These are phyloP conservation scores for Phalaenopsis aphrodite DNA, from an alignment of 106 monocot genomes.

Conservation along the genomic window DNA sequence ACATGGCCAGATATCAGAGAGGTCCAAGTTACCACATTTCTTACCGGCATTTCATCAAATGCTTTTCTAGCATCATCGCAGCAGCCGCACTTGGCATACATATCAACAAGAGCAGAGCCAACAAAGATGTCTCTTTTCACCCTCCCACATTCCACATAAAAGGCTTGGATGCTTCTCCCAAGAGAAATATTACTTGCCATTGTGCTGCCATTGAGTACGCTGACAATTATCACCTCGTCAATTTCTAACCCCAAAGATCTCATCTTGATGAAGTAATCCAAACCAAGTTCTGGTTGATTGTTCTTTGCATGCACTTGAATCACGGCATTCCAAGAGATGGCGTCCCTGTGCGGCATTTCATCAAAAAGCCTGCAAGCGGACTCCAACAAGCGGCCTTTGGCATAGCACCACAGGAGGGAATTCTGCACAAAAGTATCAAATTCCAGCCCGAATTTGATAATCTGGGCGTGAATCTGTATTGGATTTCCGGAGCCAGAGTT, in stretches of 20 bases:
- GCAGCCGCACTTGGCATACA: constrained; percentile 29
- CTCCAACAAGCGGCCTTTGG: constrained; percentile 18
- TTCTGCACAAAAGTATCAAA: constrained; percentile 14
- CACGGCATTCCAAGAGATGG: constrained; percentile 45
- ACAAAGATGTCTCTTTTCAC: constrained; percentile 11
- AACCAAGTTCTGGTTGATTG: neutral
- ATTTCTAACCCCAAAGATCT: neutral
- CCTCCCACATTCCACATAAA: constrained; percentile 10
- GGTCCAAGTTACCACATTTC: constrained; percentile 48
- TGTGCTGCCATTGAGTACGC: constrained; percentile 8
- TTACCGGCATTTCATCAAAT: constrained; percentile 26
- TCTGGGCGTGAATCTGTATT: constrained; percentile 10
- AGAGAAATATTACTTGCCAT: constrained; percentile 1
- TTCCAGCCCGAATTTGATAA: constrained; percentile 7
- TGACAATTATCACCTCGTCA: neutral
- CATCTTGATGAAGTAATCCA: constrained; percentile 8
- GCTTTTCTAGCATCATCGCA: constrained; percentile 15
- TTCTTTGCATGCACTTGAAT: constrained; percentile 29
- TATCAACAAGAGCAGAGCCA: constrained; percentile 37
- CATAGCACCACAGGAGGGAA: constrained; percentile 35
- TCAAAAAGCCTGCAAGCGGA: constrained; percentile 31
- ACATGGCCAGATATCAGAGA: constrained; percentile 35
- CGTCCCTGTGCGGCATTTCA: constrained; percentile 21
- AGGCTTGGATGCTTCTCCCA: constrained; percentile 7
- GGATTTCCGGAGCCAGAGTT: constrained; percentile 24